Percentiles rank a stretch among this genome's conserved stretches.
These are phyloP conservation scores for Borovskyia barvae DNA, from an alignment of 208 protist species.

Conservation along the genomic window DNA sequence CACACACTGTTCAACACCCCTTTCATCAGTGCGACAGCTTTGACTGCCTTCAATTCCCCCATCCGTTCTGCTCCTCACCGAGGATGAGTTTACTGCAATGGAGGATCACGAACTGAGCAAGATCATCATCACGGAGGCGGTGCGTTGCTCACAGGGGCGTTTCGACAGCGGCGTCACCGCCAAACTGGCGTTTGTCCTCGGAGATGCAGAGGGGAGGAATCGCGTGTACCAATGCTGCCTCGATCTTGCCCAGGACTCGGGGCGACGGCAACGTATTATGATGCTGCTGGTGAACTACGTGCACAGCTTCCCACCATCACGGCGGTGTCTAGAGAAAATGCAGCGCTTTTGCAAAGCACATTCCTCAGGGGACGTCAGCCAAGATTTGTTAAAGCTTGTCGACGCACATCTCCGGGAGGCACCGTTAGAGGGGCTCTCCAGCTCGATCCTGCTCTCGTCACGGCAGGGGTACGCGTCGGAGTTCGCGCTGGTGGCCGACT, in stretches of 20 bases:
- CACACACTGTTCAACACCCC: too few relatives aligned
- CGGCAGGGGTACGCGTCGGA: conserved; percentile 27
- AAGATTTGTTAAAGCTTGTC: conserved; percentile 26
- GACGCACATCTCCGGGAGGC: conserved; percentile 18
- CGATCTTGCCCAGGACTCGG: conserved; percentile 52
- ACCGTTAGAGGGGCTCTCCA: conserved; percentile 14
- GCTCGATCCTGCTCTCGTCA: conserved; percentile 1
- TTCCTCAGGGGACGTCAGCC: conserved; percentile 23
- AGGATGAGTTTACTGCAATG: not conserved
- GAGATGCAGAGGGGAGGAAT: conserved; percentile 46
- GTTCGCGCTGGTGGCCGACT: conserved; percentile 21
- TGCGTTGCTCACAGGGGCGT: conserved; percentile 23
- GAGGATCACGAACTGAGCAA: conserved; percentile 20
- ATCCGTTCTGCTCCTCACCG: not conserved
- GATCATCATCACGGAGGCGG: conserved; percentile 26
- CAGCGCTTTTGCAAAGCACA: conserved; percentile 21
- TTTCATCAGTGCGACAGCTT: too few relatives aligned
- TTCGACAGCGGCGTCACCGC: conserved; percentile 21
- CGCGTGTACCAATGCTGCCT: conserved; percentile 70
- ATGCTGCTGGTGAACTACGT: conserved; percentile 66
- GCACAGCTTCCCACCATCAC: conserved; percentile 67
- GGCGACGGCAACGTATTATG: conserved; percentile 52
- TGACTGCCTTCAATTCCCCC: not conserved
- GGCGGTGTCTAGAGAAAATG: conserved; percentile 38
- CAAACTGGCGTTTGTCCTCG: conserved; percentile 40